These are phyloP conservation scores for Mycena vitilis DNA, from an alignment of 768 basidiomycete genomes.

Conservation along the genomic window DNA sequence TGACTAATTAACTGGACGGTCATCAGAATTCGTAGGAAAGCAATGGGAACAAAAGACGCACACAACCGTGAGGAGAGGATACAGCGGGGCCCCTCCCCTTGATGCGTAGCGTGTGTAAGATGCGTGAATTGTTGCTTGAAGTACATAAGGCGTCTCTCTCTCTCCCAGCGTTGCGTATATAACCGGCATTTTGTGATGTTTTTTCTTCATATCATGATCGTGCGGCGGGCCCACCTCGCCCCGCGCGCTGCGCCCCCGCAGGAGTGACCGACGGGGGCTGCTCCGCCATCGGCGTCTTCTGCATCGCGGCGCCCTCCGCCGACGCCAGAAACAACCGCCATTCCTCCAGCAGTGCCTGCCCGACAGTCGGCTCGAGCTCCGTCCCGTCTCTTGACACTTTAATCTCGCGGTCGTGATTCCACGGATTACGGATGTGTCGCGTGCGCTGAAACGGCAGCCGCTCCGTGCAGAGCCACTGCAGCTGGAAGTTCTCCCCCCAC, in stretches of 20 bases:
- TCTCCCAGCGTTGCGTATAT: conserved; percentile 34
- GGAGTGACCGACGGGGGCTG: conserved; percentile 2
- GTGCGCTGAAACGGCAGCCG: conserved; percentile 81
- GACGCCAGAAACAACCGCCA: conserved; percentile 59
- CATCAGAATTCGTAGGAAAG: conserved; percentile 23
- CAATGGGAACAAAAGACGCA: conserved; percentile 12
- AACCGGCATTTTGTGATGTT: conserved; percentile 22
- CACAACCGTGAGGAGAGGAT: conserved; percentile 29
- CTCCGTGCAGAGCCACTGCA: conserved; percentile 84
- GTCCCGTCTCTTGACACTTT: conserved; percentile 92
- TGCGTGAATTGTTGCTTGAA: conserved; percentile 32
- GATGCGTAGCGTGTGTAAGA: conserved; percentile 28
- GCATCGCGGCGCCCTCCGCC: conserved; percentile 3
- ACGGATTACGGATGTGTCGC: conserved; percentile 87
- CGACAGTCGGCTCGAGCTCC: conserved; percentile 86
- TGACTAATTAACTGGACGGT: conserved; percentile 29
- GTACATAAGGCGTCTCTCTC: conserved; percentile 32
- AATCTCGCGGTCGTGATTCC: conserved; percentile 88
- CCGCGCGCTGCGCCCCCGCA: not conserved
- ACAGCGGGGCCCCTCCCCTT: conserved; percentile 11
- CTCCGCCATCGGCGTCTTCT: conserved; percentile 12
- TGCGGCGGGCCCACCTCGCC: conserved; percentile 26
- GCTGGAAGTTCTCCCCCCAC: conserved; percentile 85
- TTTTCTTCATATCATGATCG: conserved; percentile 44
- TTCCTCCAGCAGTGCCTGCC: conserved; percentile 74